Conservation (phyloP, 2,329 filamentous ascomycete genomes). For the Alternaria viburni region DNA sequence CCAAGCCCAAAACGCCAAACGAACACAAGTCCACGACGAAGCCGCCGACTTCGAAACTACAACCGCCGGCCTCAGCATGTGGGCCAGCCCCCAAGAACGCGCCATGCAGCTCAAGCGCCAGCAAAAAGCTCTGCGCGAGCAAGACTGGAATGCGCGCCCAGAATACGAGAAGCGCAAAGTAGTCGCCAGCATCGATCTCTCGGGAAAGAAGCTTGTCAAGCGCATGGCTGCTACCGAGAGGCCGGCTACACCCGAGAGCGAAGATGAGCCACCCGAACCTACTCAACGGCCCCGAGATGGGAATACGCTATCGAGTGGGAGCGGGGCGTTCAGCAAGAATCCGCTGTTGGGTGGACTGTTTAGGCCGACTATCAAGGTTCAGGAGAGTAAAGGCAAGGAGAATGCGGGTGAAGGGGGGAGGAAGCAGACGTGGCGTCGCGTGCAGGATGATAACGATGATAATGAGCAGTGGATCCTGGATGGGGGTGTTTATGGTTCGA, state of each 20-base stretch:
- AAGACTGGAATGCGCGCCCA: slow-evolving; percentile 83
- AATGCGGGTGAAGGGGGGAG: slow-evolving; percentile 45
- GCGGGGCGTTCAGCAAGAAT: slow-evolving; percentile 71
- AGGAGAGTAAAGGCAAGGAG: slow-evolving; percentile 62
- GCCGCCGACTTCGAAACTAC: slow-evolving; percentile 75
- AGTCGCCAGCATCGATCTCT: slow-evolving; percentile 83
- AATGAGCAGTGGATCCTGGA: slow-evolving; percentile 62
- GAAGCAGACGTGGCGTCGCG: slow-evolving; percentile 55
- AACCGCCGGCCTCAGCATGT: slow-evolving; percentile 70
- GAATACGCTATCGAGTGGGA: slow-evolving; percentile 36
- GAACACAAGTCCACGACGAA: slow-evolving; percentile 87
- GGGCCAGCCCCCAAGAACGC: slow-evolving; percentile 82
- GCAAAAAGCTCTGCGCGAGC: slow-evolving; percentile 80
- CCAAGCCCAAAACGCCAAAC: slow-evolving; percentile 82
- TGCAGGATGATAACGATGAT: slow-evolving; percentile 61
- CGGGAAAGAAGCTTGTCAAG: slow-evolving; percentile 76
- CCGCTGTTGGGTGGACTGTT: slow-evolving; percentile 71
- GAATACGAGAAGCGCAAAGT: slow-evolving; percentile 89
- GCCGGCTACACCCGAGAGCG: slow-evolving; percentile 59
- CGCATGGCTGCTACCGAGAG: slow-evolving; percentile 68
- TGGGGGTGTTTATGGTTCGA: slow-evolving; percentile 55
- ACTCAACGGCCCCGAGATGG: slow-evolving; percentile 35
- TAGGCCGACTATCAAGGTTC: slow-evolving; percentile 61
- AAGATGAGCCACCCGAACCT: slow-evolving; percentile 54
- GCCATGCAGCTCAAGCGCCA: slow-evolving; percentile 84